Evolutionary conservation across 805 yeast genomes (phyloP), one percentile per base, ranked within the genome.

Genomic region (Yamadazyma endophytica): DNA sequence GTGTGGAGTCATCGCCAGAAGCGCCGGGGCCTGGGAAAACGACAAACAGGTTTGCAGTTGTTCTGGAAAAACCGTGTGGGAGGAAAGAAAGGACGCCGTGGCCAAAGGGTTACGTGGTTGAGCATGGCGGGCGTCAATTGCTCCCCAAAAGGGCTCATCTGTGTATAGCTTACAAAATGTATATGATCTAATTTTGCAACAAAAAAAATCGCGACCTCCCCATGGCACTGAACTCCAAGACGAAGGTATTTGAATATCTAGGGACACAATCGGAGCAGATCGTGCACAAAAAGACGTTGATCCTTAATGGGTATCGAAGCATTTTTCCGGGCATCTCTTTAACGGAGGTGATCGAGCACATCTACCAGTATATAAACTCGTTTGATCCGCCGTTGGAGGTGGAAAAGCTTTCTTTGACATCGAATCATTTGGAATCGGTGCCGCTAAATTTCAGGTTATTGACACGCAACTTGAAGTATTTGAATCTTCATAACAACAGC

Each of bases 11-110:
- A 77, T 92, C 51, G 97, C 97, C 1, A 73, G 97, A 49, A 82
- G 94, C 47, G 97, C 98, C 1, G 98, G 98, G 11, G 84, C 79
- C 16, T 92, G 97, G 97, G 95, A 90, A 52, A 92, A 92, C 58
- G 85, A 82, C 45, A 90, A 90, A 59, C 79, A 79, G 37, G 95
- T 90, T 2, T 90, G 98, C 58, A 80, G 90, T 20, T 92, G 97
- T 57, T 79, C 90, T 11, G 98, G 98, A 12, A 87, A 88, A 68
- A 85, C 96, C 0, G 77, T 90, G 16, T 90, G 98, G 97, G 88
- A 92, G 54, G 98, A 90, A 56, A 70, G 97, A 34, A 57, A 65
- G 29, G 96, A 87, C 49, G 95, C 95, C 1, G 54, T 76, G 20
- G 42, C 54, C 4, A 73, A 73, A 42, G 92, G 92, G 6, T 24